Conservation (phyloP, 2,329 filamentous ascomycete species). For the Colletotrichum karsti region DNA sequence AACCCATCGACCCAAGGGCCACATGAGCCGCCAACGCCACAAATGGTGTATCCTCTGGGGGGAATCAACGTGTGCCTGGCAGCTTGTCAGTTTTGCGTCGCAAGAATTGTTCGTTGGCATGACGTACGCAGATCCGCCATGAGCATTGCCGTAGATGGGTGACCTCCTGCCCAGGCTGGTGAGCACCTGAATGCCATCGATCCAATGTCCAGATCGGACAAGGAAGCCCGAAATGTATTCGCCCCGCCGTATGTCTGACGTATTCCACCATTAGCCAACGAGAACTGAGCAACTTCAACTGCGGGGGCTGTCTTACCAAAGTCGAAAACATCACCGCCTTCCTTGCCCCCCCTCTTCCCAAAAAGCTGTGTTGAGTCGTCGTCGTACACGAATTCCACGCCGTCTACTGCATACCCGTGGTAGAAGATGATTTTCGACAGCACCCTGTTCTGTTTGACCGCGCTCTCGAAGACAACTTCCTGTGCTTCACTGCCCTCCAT, state of each 20-base stretch:
- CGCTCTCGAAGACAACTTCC: constrained; percentile 79
- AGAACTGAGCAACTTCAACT: background rate
- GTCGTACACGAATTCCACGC: constrained; percentile 93
- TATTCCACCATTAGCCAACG: constrained; percentile 10
- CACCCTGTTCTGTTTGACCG: constrained; percentile 73
- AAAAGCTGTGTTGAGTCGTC: constrained; percentile 86
- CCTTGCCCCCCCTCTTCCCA: constrained; percentile 79
- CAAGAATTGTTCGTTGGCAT: background rate
- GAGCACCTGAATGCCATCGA: constrained; percentile 89
- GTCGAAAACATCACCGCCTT: constrained; percentile 77
- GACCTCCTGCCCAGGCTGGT: constrained; percentile 91
- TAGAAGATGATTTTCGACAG: constrained; percentile 80
- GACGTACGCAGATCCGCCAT: constrained; percentile 85
- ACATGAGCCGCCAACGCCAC: constrained; percentile 85
- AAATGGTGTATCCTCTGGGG: constrained; percentile 87
- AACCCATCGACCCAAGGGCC: constrained; percentile 87
- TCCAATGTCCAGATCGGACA: constrained; percentile 80
- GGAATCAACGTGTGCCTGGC: constrained; percentile 86
- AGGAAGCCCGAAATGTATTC: constrained; percentile 91
- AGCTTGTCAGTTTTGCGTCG: constrained; percentile 21
- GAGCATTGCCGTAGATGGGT: constrained; percentile 81
- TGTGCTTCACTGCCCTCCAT: constrained; percentile 75
- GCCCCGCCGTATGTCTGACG: constrained; percentile 80
- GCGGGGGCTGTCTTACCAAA: constrained; percentile 66
- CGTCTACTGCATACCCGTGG: constrained; percentile 76